Evolutionary conservation across 1,139 yeast species (phyloP).

Genomic region (Kodamaea sp.): DNA sequence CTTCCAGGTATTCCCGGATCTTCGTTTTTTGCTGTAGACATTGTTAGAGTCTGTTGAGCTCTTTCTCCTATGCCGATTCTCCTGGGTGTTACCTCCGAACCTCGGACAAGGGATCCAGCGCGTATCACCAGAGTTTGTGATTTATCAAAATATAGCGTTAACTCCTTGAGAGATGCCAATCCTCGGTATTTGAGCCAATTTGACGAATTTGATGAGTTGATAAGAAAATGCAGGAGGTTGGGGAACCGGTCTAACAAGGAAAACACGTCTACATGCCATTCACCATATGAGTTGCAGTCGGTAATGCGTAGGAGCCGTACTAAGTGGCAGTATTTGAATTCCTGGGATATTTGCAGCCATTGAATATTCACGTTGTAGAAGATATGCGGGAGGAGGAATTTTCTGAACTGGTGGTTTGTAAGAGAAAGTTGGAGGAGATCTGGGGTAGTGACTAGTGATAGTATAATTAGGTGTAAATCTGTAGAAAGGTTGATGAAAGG

Average conservation of each 20-base stretch:
- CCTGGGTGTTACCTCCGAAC: background rate
- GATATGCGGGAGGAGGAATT: slow-evolving; percentile 20
- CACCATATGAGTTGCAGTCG: slow-evolving; percentile 41
- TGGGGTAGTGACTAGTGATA: slow-evolving; percentile 9
- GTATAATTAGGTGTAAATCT: slow-evolving; percentile 28
- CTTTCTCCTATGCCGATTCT: slow-evolving; percentile 1
- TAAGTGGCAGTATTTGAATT: slow-evolving; percentile 12
- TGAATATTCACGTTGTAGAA: slow-evolving; percentile 28
- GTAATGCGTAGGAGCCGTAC: slow-evolving; percentile 29
- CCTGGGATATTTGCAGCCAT: slow-evolving; percentile 24
- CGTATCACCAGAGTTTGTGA: slow-evolving; percentile 6
- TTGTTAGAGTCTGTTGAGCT: slow-evolving; percentile 9
- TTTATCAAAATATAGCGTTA: slow-evolving; percentile 26
- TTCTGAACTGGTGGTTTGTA: slow-evolving; percentile 21
- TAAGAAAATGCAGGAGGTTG: slow-evolving; percentile 21
- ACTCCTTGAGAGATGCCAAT: slow-evolving; percentile 17
- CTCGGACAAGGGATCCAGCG: slow-evolving; percentile 5
- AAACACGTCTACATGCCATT: slow-evolving; percentile 41
- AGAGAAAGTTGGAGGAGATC: slow-evolving; percentile 30
- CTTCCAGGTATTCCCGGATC: slow-evolving; percentile 6
- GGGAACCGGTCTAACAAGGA: slow-evolving; percentile 23
- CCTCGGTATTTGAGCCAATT: slow-evolving; percentile 44
- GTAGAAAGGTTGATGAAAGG: slow-evolving; percentile 6
- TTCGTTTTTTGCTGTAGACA: background rate
- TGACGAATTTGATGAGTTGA: slow-evolving; percentile 40